Base-by-base conservation (phyloP, 106 monocot genomes). In the Dendrobium officinale region DNA sequence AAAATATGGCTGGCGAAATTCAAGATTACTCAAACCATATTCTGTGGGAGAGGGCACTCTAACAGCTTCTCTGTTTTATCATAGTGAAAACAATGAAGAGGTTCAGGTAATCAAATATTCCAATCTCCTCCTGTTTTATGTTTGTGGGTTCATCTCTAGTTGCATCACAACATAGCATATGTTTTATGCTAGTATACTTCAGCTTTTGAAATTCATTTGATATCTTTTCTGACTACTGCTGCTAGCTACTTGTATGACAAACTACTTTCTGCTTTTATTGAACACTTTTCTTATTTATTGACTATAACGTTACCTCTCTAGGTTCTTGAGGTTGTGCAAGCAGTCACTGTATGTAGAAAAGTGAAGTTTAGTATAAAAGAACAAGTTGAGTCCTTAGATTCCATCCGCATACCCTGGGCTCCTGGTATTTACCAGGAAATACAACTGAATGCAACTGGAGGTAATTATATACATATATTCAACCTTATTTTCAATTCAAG, bases 331-430 rank as follows among this genome's bases (percentile, higher is more conserved):
- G 81, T 86, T 82, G 83, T 82, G 9, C 95, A 99, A 87, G 77
- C 87, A 86, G 77, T 95, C 44, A 81, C 82, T 84, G 93, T 95
- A 47, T 99, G 98, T 61, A 81, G 81, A 66, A 89, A 91, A 88
- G 93, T 99, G 26, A 85, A 79, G 73, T 77, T 95, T 79, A 49
- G 77, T 41, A 44, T 85, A 40, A 85, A 67, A 18, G 78, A 86
- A 58, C 64, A 77, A 56, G 80, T 83, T 64, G 83, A 80, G 37
- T 51, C 76, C 67, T 67, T 78, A 9, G 54, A 87, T 59, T 80
- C 77, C 42, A 86, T 95, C 80, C 84, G 33, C 55, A 89, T 99
- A 78, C 98, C 98, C 84, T 99, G 98, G 98, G 86, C 80, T 79
- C 89, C 91, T 90, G 95, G 92, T 68, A 73, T 91, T 79, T 77